phyloP scores from a whole-genome alignment of 2,329 filamentous ascomycete species.

The Alternaria infectoria region DNA sequence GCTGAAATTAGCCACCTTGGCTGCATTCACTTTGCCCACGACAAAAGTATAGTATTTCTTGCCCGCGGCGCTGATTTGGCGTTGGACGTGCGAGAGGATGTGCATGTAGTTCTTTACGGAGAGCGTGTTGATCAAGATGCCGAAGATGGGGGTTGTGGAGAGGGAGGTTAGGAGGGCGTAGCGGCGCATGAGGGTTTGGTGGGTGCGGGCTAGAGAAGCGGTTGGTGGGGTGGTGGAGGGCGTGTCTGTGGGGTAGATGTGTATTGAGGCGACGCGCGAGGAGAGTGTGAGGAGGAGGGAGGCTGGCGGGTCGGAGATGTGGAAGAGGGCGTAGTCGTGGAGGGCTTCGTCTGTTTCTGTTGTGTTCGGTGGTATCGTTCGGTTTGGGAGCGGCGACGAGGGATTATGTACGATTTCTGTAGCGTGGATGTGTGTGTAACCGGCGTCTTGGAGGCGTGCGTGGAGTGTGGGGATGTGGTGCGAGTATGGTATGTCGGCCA shows the following conservation, averaged over 20 bases:
- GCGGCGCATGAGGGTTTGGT: constrained; percentile 75
- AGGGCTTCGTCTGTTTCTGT: constrained; percentile 58
- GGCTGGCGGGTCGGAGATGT: constrained; percentile 80
- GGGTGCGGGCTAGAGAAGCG: constrained; percentile 57
- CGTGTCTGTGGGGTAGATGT: constrained; percentile 72
- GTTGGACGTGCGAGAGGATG: constrained; percentile 75
- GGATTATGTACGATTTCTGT: constrained; percentile 81
- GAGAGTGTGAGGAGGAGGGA: constrained; percentile 86
- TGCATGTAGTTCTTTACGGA: constrained; percentile 88
- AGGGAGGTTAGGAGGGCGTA: constrained; percentile 87
- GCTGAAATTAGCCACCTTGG: constrained; percentile 94
- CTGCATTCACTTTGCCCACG: constrained; percentile 93
- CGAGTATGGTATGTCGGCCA: constrained; percentile 89
- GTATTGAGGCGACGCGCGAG: constrained; percentile 77
- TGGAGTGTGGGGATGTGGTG: constrained; percentile 71
- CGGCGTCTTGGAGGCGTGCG: constrained; percentile 60
- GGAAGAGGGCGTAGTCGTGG: constrained; percentile 76
- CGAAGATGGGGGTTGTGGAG: constrained; percentile 81
- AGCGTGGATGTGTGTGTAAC: constrained; percentile 73
- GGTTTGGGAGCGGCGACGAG: constrained; percentile 81
- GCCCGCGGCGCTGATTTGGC: constrained; percentile 75
- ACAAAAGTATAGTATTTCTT: constrained; percentile 98
- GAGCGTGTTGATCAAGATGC: constrained; percentile 94
- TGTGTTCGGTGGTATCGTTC: constrained; percentile 66
- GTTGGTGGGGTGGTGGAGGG: constrained; percentile 13